These are phyloP conservation scores for Triticum monococcum DNA, from an alignment of 176 grass and related monocot species.

Conservation along the genomic window DNA sequence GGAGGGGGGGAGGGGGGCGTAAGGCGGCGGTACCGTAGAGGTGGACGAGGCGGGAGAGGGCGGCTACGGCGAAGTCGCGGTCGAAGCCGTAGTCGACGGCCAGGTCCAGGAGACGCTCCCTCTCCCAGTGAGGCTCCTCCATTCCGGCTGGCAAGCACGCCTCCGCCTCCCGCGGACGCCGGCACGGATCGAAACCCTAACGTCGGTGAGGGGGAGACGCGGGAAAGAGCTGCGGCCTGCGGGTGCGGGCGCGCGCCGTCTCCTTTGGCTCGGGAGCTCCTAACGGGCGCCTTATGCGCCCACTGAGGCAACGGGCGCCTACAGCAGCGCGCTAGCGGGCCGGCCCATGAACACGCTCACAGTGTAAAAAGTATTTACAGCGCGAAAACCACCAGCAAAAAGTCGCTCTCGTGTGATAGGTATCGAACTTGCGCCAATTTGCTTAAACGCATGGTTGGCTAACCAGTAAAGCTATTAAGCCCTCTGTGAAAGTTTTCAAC, in stretches of 20 bases:
- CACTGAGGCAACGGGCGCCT: too few relatives aligned
- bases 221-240: neutral
- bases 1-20: too few relatives aligned
- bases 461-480: too few relatives aligned
- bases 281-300: too few relatives aligned
- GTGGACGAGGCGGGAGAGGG: neutral
- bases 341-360: too few relatives aligned
- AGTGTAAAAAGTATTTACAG: too few relatives aligned
- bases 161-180: neutral
- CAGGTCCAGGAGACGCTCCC: neutral
- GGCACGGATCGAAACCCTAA: neutral
- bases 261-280: neutral
- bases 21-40: constrained; percentile 8
- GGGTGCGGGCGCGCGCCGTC: neutral
- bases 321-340: too few relatives aligned
- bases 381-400: too few relatives aligned
- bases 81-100: constrained; percentile 13
- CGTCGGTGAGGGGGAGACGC: neutral
- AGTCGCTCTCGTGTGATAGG: too few relatives aligned
- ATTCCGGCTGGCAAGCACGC: neutral
- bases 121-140: neutral
- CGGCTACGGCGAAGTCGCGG: neutral
- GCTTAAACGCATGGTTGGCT: too few relatives aligned
- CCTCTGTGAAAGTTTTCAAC: too few relatives aligned
- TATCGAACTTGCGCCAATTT: too few relatives aligned